Percentiles rank a stretch among this genome's conserved stretches.
Conservation (phyloP, 2,329 filamentous ascomycete genomes). For the Microdochium bolleyi region DNA sequence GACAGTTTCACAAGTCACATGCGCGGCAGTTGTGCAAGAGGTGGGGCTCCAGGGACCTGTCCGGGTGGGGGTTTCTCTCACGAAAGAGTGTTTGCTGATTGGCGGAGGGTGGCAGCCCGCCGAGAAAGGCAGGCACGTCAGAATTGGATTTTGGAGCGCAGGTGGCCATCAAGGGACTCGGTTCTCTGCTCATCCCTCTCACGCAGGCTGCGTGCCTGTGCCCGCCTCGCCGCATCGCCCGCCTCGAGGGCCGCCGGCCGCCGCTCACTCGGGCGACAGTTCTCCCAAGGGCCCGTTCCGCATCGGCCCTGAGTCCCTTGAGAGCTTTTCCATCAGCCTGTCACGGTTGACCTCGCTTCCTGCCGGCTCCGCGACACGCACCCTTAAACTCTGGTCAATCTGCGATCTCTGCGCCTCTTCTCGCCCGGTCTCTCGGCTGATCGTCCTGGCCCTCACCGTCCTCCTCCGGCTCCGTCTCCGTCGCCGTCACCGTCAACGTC, state of each 20-base stretch:
- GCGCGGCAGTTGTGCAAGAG: not conserved
- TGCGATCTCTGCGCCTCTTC: not conserved
- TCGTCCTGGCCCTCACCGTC: not conserved
- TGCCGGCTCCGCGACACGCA: not conserved
- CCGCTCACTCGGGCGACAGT: not conserved
- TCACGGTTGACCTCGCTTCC: no score
- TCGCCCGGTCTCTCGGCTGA: not conserved
- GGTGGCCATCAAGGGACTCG: slow-evolving; percentile 4
- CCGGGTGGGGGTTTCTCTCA: not conserved
- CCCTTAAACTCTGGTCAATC: not conserved
- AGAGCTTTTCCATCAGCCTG: not conserved
- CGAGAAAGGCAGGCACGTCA: not conserved
- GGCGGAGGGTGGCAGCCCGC: not conserved
- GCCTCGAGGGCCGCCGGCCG: not conserved
- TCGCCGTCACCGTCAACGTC: no score
- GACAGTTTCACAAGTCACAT: no score
- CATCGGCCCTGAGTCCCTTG: not conserved
- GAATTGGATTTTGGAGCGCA: not conserved
- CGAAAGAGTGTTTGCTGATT: not conserved
- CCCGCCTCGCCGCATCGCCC: no score
- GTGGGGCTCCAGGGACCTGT: not conserved
- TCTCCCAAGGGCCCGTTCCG: not conserved
- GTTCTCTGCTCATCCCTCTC: not conserved
- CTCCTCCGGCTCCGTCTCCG: not conserved
- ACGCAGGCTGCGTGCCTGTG: not conserved